phyloP scores from a whole-genome alignment of 202 grass and related monocot species.

The Elaeis oleifera region DNA sequence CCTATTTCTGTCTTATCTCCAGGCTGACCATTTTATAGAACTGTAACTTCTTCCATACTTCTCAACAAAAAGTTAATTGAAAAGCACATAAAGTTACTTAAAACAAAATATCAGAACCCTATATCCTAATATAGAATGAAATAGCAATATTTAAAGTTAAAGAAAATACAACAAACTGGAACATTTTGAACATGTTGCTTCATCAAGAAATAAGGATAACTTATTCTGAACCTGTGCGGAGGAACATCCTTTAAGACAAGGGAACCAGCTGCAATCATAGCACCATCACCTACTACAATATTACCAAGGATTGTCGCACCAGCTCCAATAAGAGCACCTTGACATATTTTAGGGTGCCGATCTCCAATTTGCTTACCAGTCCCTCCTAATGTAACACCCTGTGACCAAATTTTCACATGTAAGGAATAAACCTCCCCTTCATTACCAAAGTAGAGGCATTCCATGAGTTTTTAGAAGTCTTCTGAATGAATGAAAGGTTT shows the following conservation, averaged over 20 bases:
- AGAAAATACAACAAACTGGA: background rate
- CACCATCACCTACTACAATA: slow-evolving; percentile 89
- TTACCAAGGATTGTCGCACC: slow-evolving; percentile 89
- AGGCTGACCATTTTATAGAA: too few relatives aligned
- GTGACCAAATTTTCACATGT: slow-evolving; percentile 15
- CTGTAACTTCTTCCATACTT: too few relatives aligned
- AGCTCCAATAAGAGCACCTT: slow-evolving; percentile 94
- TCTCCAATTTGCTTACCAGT: slow-evolving; percentile 93
- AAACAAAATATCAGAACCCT: too few relatives aligned
- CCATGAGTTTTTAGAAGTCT: too few relatives aligned
- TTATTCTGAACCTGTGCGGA: slow-evolving; percentile 72
- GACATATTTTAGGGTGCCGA: slow-evolving; percentile 89
- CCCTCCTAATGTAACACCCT: slow-evolving; percentile 97
- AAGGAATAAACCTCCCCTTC: too few relatives aligned
- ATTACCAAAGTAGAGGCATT: too few relatives aligned
- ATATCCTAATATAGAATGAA: too few relatives aligned
- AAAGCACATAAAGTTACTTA: too few relatives aligned
- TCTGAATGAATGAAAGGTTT: too few relatives aligned
- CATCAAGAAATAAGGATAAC: background rate
- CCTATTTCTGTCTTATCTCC: too few relatives aligned
- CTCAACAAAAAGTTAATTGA: too few relatives aligned
- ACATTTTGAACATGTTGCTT: background rate
- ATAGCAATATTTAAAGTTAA: background rate
- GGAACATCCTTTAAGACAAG: slow-evolving; percentile 89
- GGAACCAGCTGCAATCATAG: slow-evolving; percentile 93